A percentile compares a stretch with the other conserved stretches of the same genome.
Evolutionary conservation across 2,329 filamentous ascomycete species (phyloP).

Genomic region (Botryotinia calthae): DNA sequence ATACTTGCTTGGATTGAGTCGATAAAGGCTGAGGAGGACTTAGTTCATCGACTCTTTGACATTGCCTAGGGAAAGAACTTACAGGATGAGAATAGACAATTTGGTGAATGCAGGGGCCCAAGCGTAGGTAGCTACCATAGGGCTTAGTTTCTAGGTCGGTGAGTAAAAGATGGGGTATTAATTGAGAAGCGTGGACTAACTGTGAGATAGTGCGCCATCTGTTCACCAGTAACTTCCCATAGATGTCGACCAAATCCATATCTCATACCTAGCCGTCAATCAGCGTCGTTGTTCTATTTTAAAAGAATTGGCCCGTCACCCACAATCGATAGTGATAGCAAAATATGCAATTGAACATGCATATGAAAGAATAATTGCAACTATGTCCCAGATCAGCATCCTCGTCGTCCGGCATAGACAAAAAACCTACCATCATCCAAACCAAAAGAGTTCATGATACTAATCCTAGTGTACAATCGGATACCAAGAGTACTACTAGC

Average conservation of each 20-base stretch:
- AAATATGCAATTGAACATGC: slow-evolving; percentile 12
- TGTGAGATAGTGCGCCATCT: background rate
- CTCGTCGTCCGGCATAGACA: no score
- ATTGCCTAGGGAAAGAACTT: background rate
- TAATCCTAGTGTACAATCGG: slow-evolving; percentile 2
- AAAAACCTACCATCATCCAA: background rate
- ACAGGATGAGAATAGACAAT: slow-evolving; percentile 4
- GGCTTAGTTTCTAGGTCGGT: background rate
- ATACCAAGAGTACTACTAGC: slow-evolving; percentile 2
- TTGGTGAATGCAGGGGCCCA: slow-evolving; percentile 1
- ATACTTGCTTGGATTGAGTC: background rate
- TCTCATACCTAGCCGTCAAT: background rate
- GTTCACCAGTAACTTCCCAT: slow-evolving; percentile 1
- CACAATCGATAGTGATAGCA: background rate
- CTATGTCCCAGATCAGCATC: background rate
- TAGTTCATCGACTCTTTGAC: background rate
- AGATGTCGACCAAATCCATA: slow-evolving; percentile 6
- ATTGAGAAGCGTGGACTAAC: background rate
- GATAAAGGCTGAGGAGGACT: background rate
- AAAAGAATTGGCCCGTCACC: background rate
- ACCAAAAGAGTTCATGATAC: slow-evolving; percentile 2
- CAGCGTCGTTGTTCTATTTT: background rate
- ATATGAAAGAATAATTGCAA: background rate
- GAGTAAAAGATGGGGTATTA: background rate
- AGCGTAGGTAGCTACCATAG: slow-evolving; percentile 4